These are phyloP conservation scores for Lotus japonicus DNA, from an alignment of 306 rosid species.

Conservation along the genomic window DNA sequence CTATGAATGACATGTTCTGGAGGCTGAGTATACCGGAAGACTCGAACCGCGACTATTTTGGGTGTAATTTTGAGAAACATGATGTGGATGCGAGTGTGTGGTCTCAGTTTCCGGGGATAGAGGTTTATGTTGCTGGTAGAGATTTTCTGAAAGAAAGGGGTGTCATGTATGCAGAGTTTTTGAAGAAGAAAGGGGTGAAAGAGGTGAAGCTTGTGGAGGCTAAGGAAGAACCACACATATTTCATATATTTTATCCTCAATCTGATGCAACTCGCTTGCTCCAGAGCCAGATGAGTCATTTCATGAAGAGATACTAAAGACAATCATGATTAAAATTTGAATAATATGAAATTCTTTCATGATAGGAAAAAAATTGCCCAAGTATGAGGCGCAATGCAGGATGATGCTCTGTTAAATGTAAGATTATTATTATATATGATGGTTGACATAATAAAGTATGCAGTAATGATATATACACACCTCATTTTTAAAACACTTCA, in stretches of 20 bases:
- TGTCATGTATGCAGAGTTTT: conserved; percentile 56
- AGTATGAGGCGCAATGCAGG: too few species aligned
- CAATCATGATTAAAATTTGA: neutral
- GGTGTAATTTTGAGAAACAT: conserved; percentile 55
- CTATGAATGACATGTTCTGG: conserved; percentile 49
- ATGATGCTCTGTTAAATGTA: too few species aligned
- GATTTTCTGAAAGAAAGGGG: conserved; percentile 84
- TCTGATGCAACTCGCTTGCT: conserved; percentile 60
- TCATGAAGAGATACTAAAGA: conserved; percentile 35
- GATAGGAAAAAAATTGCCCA: neutral
- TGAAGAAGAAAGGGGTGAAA: conserved; percentile 41
- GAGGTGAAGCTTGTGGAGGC: conserved; percentile 61
- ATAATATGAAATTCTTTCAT: neutral
- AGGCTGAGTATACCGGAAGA: conserved; percentile 58
- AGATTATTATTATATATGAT: too few species aligned
- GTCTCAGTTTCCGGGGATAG: conserved; percentile 49
- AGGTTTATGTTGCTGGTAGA: conserved; percentile 65
- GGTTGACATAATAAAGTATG: too few species aligned
- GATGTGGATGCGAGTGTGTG: conserved; percentile 29
- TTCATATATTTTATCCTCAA: conserved; percentile 47
- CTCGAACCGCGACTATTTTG: conserved; percentile 42
- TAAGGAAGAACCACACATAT: conserved; percentile 42
- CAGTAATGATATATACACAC: too few species aligned
- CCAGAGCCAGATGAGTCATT: conserved; percentile 52
- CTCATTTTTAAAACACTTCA: too few species aligned